Evolutionary conservation across 2,329 filamentous ascomycete genomes (phyloP).

Genomic region (Fusarium pilosicola): DNA sequence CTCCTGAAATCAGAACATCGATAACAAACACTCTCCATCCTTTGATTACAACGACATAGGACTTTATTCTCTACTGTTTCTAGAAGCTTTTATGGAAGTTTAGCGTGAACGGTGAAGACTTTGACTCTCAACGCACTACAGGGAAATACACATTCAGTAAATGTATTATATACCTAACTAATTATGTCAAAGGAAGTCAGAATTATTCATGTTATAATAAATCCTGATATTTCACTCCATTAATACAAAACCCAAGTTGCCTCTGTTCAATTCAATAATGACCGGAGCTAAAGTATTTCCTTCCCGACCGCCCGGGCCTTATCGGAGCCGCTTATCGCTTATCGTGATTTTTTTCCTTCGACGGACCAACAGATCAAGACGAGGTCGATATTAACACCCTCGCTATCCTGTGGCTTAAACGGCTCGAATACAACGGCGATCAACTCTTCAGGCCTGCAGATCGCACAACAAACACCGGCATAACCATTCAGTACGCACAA

Average conservation of each 20-base stretch:
- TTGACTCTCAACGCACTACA: background rate
- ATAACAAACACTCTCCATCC: background rate
- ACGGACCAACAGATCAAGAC: slow-evolving; percentile 15
- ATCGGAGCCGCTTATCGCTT: slow-evolving; percentile 31
- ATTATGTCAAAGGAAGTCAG: background rate
- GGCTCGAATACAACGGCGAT: slow-evolving; percentile 7
- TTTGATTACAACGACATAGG: background rate
- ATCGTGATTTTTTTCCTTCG: slow-evolving; percentile 34
- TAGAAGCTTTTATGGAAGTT: slow-evolving; percentile 11
- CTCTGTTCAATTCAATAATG: background rate
- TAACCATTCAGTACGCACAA: slow-evolving; percentile 3
- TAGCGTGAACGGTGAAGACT: background rate
- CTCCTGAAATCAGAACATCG: no score
- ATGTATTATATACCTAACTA: no score
- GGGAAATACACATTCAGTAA: background rate
- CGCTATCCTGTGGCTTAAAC: slow-evolving; percentile 16
- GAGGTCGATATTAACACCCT: slow-evolving; percentile 21
- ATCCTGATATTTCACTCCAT: background rate
- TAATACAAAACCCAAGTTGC: background rate
- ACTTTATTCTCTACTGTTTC: background rate
- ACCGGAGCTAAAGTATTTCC: slow-evolving; percentile 40
- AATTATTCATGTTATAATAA: background rate
- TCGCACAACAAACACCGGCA: background rate
- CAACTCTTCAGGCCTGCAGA: background rate
- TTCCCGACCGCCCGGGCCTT: slow-evolving; percentile 32